Percentiles rank a stretch among this genome's conserved stretches.
Conservation (phyloP, 768 basidiomycete species). For the Phlebiopsis flavidoalba region DNA sequence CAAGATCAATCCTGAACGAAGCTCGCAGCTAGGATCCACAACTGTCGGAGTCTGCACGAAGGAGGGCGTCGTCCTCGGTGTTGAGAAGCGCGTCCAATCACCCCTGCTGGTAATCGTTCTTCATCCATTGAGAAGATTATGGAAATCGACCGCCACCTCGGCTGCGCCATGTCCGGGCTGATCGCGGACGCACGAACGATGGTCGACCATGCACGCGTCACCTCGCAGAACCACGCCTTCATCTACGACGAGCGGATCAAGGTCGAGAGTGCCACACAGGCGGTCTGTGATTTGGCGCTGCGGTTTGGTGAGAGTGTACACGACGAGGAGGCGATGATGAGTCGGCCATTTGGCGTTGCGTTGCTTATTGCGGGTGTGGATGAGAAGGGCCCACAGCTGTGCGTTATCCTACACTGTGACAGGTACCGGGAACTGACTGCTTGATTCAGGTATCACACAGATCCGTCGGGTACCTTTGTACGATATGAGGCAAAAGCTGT, state of each 20-base stretch:
- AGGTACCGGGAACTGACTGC: neutral
- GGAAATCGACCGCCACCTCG: slow-evolving; percentile 97
- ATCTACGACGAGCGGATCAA: slow-evolving; percentile 96
- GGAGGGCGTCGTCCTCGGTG: slow-evolving; percentile 87
- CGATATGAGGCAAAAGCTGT: slow-evolving; percentile 98
- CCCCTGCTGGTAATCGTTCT: slow-evolving; percentile 91
- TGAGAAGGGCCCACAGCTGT: slow-evolving; percentile 95
- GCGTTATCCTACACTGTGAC: neutral
- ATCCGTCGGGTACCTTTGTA: slow-evolving; percentile 96
- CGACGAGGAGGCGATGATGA: slow-evolving; percentile 99
- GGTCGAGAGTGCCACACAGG: slow-evolving; percentile 97
- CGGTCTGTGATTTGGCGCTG: slow-evolving; percentile 94
- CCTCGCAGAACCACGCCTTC: slow-evolving; percentile 91
- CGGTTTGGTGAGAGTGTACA: slow-evolving; percentile 98
- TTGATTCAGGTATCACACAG: slow-evolving; percentile 81
- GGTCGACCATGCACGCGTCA: slow-evolving; percentile 99
- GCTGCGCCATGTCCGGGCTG: slow-evolving; percentile 96
- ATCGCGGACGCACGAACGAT: slow-evolving; percentile 98
- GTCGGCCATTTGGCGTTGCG: slow-evolving; percentile 97
- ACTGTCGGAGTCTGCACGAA: slow-evolving; percentile 93
- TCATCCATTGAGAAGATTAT: slow-evolving; percentile 99
- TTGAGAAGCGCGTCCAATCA: slow-evolving; percentile 98
- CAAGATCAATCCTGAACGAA: neutral
- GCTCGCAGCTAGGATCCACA: slow-evolving; percentile 85
- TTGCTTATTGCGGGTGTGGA: slow-evolving; percentile 96